A percentile compares a stretch with the other conserved stretches of the same genome.
These are phyloP conservation scores for Wickerhamomyces sydowiorum DNA, from an alignment of 805 yeast genomes.

Conservation along the genomic window DNA sequence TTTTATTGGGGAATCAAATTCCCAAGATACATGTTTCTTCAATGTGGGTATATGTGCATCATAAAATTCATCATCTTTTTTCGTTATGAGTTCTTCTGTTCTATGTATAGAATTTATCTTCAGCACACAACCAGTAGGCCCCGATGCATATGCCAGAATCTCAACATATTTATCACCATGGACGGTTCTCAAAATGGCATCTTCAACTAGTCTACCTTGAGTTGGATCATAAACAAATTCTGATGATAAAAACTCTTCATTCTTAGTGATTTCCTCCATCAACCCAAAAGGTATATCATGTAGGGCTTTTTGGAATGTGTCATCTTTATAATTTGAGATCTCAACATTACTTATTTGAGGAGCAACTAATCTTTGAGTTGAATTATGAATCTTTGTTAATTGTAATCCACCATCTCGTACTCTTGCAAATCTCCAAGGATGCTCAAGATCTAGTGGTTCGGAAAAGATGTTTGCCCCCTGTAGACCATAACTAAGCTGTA, in stretches of 20 bases:
- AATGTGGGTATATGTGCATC: slow-evolving; percentile 6
- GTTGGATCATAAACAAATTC: slow-evolving; percentile 31
- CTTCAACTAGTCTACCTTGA: slow-evolving; percentile 16
- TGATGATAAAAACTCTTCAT: slow-evolving; percentile 14
- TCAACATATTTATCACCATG: slow-evolving; percentile 9
- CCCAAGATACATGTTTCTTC: slow-evolving; percentile 12
- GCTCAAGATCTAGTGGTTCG: slow-evolving; percentile 9
- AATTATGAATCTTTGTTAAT: slow-evolving; percentile 10
- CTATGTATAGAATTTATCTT: background rate
- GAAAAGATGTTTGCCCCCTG: slow-evolving; percentile 27
- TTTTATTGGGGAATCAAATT: slow-evolving; percentile 32
- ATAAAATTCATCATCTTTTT: background rate
- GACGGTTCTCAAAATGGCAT: slow-evolving; percentile 11
- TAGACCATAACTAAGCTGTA: slow-evolving; percentile 37
- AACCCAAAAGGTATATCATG: background rate
- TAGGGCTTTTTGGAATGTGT: background rate
- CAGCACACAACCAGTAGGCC: background rate
- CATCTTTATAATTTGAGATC: background rate
- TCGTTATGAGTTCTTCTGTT: background rate
- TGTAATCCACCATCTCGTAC: slow-evolving; percentile 16
- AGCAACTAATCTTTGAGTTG: slow-evolving; percentile 4
- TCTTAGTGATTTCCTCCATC: background rate
- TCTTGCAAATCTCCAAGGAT: slow-evolving; percentile 24
- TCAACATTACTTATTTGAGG: slow-evolving; percentile 6
- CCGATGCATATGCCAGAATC: slow-evolving; percentile 3